Base-by-base conservation (phyloP, 768 basidiomycete genomes). In the Kwoniella europaea region DNA sequence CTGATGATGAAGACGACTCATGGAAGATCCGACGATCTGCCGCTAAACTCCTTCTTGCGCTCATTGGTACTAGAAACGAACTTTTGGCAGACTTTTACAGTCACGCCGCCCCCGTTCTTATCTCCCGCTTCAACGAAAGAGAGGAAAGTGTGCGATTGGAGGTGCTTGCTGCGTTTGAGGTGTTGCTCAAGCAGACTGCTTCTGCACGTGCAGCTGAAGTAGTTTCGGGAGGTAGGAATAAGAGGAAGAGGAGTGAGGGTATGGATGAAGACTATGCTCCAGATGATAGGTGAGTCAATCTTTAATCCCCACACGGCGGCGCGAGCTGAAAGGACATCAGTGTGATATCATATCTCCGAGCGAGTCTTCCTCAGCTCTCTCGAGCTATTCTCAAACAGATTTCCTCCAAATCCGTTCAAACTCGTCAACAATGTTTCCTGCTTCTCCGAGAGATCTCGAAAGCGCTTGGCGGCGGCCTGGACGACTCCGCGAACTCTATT, bases 1-100 rank as follows among this genome's bases (percentile, higher is more conserved):
- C 93, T 6, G 97, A 99, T 76, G 97, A 99, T 68, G 97, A 98
- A 82, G 97, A 99, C 79, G 92, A 92, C 12, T 98, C 96, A 0
- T 98, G 97, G 88, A 98, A 98, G 84, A 93, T 97, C 68, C 91
- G 97, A 73, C 90, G 97, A 56, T 91, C 93, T 7, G 91, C 97
- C 7, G 93, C 94, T 18, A 98, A 98, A 82, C 86, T 98, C 3
- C 87, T 98, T 16, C 86, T 90, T 35, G 91, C 92, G 6, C 86
- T 97, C 59, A 90, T 98, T 68, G 89, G 88, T 13, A 98, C 96
- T 1, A 92, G 94, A 27, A 93, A 94, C 0, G 97, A 98, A 79
- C 87, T 94, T 2, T 87, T 98, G 22, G 84, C 86, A 15, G 85
- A 89, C 2, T 87, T 96, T 62, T 97, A 93, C 86, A 91, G 89